Evolutionary conservation across 257 asterid species (phyloP).

Genomic region (Przewalskia tangutica): DNA sequence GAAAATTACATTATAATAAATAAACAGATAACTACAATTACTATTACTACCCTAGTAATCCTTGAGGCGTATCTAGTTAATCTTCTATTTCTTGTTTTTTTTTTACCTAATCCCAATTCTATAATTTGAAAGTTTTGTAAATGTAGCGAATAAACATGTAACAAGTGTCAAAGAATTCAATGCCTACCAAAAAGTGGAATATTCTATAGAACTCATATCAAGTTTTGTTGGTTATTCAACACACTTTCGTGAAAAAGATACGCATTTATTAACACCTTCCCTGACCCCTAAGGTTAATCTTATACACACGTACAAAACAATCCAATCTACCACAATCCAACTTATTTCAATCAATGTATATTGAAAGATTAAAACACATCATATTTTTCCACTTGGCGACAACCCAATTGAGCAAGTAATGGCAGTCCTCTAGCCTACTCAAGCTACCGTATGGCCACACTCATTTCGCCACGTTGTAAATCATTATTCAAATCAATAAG

Average conservation of each 20-base stretch:
- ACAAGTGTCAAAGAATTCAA: not conserved
- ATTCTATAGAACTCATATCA: not conserved
- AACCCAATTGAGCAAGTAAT: constrained; percentile 17
- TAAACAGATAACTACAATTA: no score
- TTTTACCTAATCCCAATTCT: not conserved
- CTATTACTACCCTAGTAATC: no score
- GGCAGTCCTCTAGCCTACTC: constrained; percentile 13
- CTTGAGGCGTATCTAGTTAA: no score
- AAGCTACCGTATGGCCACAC: constrained; percentile 15
- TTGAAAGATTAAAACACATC: not conserved
- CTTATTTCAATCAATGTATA: constrained; percentile 13
- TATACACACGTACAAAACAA: not conserved
- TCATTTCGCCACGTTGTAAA: constrained; percentile 47
- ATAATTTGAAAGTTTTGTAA: not conserved
- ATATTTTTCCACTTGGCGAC: constrained; percentile 22
- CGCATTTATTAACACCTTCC: no score
- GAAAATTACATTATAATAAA: no score
- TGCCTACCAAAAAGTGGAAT: not conserved
- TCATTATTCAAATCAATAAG: constrained; percentile 18
- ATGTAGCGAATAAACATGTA: not conserved
- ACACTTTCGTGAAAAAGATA: no score
- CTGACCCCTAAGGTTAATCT: constrained; percentile 6
- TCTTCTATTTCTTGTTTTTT: no score
- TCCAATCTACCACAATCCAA: constrained; percentile 20
- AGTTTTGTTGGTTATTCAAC: not conserved